Conservation (phyloP, 1,284 basidiomycete genomes). For the Naganishia albida region DNA sequence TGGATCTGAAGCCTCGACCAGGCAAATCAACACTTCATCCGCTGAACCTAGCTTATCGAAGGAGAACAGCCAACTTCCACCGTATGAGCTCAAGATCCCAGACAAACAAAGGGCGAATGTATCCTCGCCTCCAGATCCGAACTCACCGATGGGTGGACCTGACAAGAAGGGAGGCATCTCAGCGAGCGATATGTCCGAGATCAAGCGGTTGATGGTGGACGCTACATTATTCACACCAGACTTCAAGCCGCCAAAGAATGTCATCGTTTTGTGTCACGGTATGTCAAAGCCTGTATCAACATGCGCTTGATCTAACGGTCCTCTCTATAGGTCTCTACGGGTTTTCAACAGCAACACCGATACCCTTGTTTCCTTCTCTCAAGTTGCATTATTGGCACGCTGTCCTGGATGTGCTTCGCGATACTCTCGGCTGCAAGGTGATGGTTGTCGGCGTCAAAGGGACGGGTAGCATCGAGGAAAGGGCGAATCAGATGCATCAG, state of each 20-base stretch:
- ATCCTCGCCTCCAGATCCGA: slow-evolving; percentile 26
- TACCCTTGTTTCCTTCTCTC: slow-evolving; percentile 63
- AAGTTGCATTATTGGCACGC: slow-evolving; percentile 94
- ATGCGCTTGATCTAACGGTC: slow-evolving; percentile 11
- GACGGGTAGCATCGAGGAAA: slow-evolving; percentile 85
- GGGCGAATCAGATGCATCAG: slow-evolving; percentile 75
- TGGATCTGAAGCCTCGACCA: background rate
- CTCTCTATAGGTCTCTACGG: slow-evolving; percentile 79
- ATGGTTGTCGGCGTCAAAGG: slow-evolving; percentile 93
- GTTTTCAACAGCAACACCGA: slow-evolving; percentile 77
- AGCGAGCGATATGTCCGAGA: slow-evolving; percentile 45
- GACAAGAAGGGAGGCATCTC: slow-evolving; percentile 37
- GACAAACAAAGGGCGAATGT: background rate
- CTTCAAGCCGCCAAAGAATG: slow-evolving; percentile 75
- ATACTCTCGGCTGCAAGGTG: slow-evolving; percentile 85
- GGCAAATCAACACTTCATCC: background rate
- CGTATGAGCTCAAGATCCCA: background rate
- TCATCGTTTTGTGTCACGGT: slow-evolving; percentile 95
- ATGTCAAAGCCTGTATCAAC: slow-evolving; percentile 43
- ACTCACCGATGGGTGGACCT: slow-evolving; percentile 41
- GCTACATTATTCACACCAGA: slow-evolving; percentile 70
- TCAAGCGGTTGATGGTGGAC: slow-evolving; percentile 71
- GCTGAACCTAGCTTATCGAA: background rate
- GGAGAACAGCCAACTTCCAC: background rate
- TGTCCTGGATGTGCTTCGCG: slow-evolving; percentile 76